Evolutionary conservation across 495 filamentous ascomycete species (phyloP).

Genomic region (Umbilicaria muhlenbergii): DNA sequence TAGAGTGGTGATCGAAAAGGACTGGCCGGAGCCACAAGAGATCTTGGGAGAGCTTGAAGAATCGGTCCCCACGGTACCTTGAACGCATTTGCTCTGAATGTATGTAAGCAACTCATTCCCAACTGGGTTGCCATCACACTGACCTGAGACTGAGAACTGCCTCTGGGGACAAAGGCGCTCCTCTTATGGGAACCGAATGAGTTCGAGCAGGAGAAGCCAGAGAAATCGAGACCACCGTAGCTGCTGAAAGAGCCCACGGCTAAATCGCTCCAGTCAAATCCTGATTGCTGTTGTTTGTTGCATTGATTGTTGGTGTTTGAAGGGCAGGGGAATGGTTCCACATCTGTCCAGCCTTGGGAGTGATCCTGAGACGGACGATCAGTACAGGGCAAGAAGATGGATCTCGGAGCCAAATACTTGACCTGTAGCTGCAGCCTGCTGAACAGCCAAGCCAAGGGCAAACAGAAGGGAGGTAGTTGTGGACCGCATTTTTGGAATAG

Average conservation of each 20-base stretch:
- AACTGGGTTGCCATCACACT: background rate
- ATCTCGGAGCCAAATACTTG: background rate
- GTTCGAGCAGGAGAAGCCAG: constrained; percentile 48
- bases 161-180: constrained; percentile 16
- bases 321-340: constrained; percentile 48
- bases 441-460: constrained; percentile 14
- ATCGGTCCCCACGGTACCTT: constrained; percentile 32
- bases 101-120: background rate
- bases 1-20: constrained; percentile 62
- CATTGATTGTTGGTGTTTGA: constrained; percentile 60
- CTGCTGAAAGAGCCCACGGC: constrained; percentile 39
- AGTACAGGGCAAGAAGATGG: background rate
- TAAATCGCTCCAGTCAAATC: constrained; percentile 59
- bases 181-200: constrained; percentile 29
- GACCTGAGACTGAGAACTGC: constrained; percentile 9
- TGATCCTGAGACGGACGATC: background rate
- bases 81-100: constrained; percentile 46
- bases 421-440: constrained; percentile 41
- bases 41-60: constrained; percentile 37
- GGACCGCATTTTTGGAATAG: background rate
- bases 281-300: constrained; percentile 42
- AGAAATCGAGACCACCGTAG: constrained; percentile 63
- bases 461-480: background rate
- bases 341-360: constrained; percentile 36
- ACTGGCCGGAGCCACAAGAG: constrained; percentile 32